Conservation (phyloP, 495 filamentous ascomycete species). For the Rostrohypoxylon terebratum region DNA sequence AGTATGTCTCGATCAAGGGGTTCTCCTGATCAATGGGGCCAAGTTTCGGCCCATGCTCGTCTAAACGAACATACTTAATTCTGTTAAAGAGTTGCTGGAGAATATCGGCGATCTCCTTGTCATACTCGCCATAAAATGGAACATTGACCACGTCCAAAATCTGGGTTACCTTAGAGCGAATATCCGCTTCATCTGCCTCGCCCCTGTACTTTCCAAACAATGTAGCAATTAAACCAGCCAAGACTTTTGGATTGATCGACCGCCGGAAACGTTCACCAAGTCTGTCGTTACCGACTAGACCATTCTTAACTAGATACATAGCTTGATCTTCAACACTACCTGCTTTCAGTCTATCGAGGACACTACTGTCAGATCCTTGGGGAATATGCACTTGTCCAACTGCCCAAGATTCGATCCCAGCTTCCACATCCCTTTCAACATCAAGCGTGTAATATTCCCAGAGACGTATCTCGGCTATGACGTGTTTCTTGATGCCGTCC, state of each 20-base stretch:
- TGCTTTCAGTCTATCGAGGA: constrained; percentile 59
- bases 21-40: constrained; percentile 80
- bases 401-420: constrained; percentile 78
- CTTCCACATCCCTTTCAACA: constrained; percentile 76
- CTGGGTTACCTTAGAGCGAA: constrained; percentile 63
- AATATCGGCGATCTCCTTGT: constrained; percentile 82
- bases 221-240: constrained; percentile 74
- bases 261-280: constrained; percentile 84
- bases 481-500: constrained; percentile 82
- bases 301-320: constrained; percentile 65
- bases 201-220: constrained; percentile 76
- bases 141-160: constrained; percentile 89
- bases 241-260: constrained; percentile 71
- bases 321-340: constrained; percentile 61
- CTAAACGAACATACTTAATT: constrained; percentile 90
- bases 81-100: constrained; percentile 93
- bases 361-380: constrained; percentile 55
- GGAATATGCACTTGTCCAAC: constrained; percentile 63
- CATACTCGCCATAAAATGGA: constrained; percentile 89
- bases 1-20: constrained; percentile 95
- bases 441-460: constrained; percentile 96
- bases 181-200: constrained; percentile 59
- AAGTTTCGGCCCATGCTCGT: constrained; percentile 89
- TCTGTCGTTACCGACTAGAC: constrained; percentile 73
- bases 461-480: constrained; percentile 77